Base-by-base conservation (phyloP, 1,284 basidiomycete genomes). In the Leccinum angustisporum region DNA sequence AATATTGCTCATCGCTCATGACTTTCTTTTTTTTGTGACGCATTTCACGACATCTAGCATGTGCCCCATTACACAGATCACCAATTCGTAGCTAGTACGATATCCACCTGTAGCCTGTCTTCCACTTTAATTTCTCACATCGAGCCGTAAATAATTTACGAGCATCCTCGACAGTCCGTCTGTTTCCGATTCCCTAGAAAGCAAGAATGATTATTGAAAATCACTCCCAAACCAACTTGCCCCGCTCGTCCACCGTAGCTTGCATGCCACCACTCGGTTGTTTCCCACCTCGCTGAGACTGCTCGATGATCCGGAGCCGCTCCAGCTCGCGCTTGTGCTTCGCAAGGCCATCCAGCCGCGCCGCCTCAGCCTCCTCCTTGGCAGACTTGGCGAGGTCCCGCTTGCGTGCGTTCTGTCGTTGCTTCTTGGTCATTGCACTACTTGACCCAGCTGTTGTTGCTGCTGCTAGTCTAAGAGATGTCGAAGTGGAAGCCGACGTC, bases 401-500 rank as follows among this genome's bases (percentile, higher is more conserved):
- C 68, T 79, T 83, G 59, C 81, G 80, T 14, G 82, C 84, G 65
- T 90, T 89, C 70, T 91, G 88, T 16, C 88, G 81, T 70, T 91
- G 86, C 55, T 82, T 82, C 75, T 92, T 90, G 16, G 85, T 86
- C 63, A 81, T 68, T 13, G 21, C 4, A 48, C 43, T 25, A 48
- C 46, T 48, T 21, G 46, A 48, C 13, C 46, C 21, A 25, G 46
- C 13, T 7, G 46, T 67, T 58, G 83, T 82, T 0, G 83, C 67
- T 1, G 78, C 74, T 31, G 76, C 72, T 5, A 72, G 66, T 27
- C 27, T 27, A 27, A 27, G 27, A 25, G 66, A 58, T 10, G 65
- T 57, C 10, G 72, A 63, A 25, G 63, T 63, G 38, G 64, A 63
- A 10, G 69, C 59, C 11, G 72, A 18, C 33, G 57, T 59, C 18